These are phyloP conservation scores for Ilyonectria sp. DNA, from an alignment of 2,329 filamentous ascomycete genomes.

Conservation along the genomic window DNA sequence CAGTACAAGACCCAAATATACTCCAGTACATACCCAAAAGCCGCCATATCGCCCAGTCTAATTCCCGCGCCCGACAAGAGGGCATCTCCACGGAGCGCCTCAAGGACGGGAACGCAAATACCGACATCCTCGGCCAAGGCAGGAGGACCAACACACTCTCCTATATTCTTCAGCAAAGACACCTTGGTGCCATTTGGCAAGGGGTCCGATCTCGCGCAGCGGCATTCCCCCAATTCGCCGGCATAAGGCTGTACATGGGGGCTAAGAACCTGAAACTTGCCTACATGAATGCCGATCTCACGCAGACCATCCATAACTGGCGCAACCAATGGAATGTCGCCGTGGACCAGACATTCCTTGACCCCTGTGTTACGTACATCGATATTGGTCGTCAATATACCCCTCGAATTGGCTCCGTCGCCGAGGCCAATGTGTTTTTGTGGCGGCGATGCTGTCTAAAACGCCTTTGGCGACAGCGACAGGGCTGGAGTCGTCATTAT, in stretches of 20 bases:
- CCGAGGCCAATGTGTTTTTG: constrained; percentile 7
- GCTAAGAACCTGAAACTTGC: constrained; percentile 2
- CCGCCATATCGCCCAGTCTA: constrained; percentile 7
- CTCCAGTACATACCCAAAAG: constrained; percentile 20
- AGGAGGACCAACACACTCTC: too few species aligned
- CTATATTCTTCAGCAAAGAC: too few species aligned
- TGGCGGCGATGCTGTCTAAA: not conserved
- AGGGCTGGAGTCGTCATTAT: constrained; percentile 4
- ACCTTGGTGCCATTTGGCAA: constrained; percentile 18
- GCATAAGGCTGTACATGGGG: constrained; percentile 7
- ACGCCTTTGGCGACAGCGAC: not conserved
- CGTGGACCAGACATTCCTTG: not conserved
- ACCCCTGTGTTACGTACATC: not conserved
- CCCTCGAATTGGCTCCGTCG: not conserved
- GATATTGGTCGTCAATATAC: constrained; percentile 4
- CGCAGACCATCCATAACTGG: not conserved
- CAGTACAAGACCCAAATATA: constrained; percentile 14
- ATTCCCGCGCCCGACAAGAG: constrained; percentile 12
- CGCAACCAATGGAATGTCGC: not conserved
- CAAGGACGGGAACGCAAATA: not conserved
- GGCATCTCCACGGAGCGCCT: constrained; percentile 12
- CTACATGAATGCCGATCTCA: not conserved
- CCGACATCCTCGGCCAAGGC: constrained; percentile 11
- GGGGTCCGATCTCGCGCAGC: constrained; percentile 8
- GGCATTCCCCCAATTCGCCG: constrained; percentile 7